phyloP scores from a whole-genome alignment of 2,329 filamentous ascomycete species.

The Penicillium sclerotiorum region DNA sequence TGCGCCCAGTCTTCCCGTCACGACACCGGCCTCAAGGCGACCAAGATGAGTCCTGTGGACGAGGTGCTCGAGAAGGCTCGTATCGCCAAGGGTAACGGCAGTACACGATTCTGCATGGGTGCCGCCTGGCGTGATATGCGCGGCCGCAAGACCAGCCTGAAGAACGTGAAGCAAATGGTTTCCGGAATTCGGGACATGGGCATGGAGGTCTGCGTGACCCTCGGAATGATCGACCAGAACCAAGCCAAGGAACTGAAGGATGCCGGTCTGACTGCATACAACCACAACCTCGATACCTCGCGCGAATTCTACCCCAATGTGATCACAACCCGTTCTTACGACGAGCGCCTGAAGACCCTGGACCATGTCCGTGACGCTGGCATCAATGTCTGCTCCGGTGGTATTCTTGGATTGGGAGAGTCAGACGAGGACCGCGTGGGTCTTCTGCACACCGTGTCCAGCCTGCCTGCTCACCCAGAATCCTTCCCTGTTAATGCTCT shows the following conservation, averaged over 20 bases:
- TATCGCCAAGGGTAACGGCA: slow-evolving; percentile 78
- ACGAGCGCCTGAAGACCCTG: slow-evolving; percentile 81
- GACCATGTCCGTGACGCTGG: slow-evolving; percentile 80
- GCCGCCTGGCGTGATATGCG: slow-evolving; percentile 94
- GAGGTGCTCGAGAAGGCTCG: slow-evolving; percentile 77
- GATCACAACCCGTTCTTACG: slow-evolving; percentile 83
- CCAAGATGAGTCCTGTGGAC: slow-evolving; percentile 77
- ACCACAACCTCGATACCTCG: slow-evolving; percentile 91
- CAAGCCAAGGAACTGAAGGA: slow-evolving; percentile 82
- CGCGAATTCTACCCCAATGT: slow-evolving; percentile 85
- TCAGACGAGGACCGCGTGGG: slow-evolving; percentile 77
- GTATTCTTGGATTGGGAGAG: slow-evolving; percentile 85
- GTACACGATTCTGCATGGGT: slow-evolving; percentile 93
- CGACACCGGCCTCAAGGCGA: slow-evolving; percentile 74
- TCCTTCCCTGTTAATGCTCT: slow-evolving; percentile 90
- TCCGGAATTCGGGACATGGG: slow-evolving; percentile 76
- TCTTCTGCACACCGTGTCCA: slow-evolving; percentile 79
- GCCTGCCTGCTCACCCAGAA: slow-evolving; percentile 79
- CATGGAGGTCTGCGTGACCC: slow-evolving; percentile 91
- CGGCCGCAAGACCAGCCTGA: slow-evolving; percentile 78
- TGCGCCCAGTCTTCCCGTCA: slow-evolving; percentile 87
- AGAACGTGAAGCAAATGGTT: slow-evolving; percentile 86
- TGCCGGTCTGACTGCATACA: slow-evolving; percentile 86
- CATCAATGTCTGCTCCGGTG: slow-evolving; percentile 87
- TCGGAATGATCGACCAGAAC: slow-evolving; percentile 83